Evolutionary conservation across 768 basidiomycete genomes (phyloP).

Genomic region (Paxillus involutus): DNA sequence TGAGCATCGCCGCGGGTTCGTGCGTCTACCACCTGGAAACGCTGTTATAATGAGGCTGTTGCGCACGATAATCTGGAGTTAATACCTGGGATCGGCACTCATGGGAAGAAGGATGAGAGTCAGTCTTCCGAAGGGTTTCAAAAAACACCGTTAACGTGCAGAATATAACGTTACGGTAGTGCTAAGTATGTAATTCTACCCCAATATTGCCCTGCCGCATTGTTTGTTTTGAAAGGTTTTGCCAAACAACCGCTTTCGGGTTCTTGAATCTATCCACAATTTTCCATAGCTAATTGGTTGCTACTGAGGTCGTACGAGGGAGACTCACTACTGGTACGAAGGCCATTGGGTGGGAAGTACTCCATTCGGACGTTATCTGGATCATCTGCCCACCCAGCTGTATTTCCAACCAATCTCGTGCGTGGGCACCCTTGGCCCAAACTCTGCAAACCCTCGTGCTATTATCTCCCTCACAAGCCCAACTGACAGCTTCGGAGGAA

Average conservation of each 20-base stretch:
- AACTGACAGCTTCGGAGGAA: not conserved
- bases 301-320: not conserved
- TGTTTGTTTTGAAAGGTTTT: conserved; percentile 14
- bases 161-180: not conserved
- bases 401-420: not conserved
- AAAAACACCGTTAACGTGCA: not conserved
- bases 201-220: conserved; percentile 11
- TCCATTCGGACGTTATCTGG: not conserved
- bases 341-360: not conserved
- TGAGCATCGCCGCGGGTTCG: not conserved
- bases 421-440: conserved; percentile 21
- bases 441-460: not conserved
- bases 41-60: not conserved
- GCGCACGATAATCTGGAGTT: conserved; percentile 3
- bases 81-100: conserved; percentile 15
- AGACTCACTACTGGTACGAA: not conserved
- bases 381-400: too few relatives aligned
- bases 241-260: conserved; percentile 11
- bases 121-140: conserved; percentile 9
- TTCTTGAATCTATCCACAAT: not conserved
- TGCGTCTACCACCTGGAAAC: not conserved
- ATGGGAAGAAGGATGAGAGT: not conserved
- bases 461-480: not conserved
- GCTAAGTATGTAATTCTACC: too few relatives aligned
- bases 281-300: not conserved